Base-by-base conservation (phyloP, 2,329 filamentous ascomycete genomes). In the Ceratocystiopsis brevicomis region DNA sequence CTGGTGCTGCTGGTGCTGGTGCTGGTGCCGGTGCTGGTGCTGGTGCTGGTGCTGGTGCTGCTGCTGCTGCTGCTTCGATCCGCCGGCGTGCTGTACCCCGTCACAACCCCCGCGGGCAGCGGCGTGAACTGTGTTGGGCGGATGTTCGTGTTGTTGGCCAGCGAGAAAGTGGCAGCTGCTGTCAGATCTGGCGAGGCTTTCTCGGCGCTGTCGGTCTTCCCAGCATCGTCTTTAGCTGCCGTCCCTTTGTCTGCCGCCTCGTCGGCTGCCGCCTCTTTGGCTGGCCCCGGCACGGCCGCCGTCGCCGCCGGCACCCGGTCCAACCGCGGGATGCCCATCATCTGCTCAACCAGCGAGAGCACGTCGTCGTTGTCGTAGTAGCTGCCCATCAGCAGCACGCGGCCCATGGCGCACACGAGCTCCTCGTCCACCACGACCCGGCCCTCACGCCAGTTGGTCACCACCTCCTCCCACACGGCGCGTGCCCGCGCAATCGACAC, bases 391-490 rank as follows among this genome's bases (percentile, higher is more conserved):
- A 86, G 61, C n/a, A 96, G 65, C 3, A 94, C 52, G 34, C 78
- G 69, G 6, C 78, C 85, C 82, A 96, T 93, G 30, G 81, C 69
- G 53, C 75, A 79, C 4, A 92, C 79, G 17, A 96, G 64, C 44
- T 73, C 63, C 57, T 90, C 84, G 52, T 95, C 87, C 17, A 96
- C 66, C 40, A 68, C 53, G 15, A 96, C 52, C 42, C 74, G 65
- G 30, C 79, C 85, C 43, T 69, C 66, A 43, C 68, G 71, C 87
- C 87, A 96, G 49, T 76, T 77, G n/a, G 65, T 59, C 16, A 85
- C 65, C 38, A 92, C 69, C 54, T 93, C 85, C 38, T 74, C 67
- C 90, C 90, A 98, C 16, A 96, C 65, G 9, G 71, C 64, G 50
- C 81, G 76, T 17, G 73, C 84, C 47, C 85, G 77, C 17, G 69